Evolutionary conservation across 495 filamentous ascomycete genomes (phyloP).

Genomic region (Podospora pseudopauciseta): DNA sequence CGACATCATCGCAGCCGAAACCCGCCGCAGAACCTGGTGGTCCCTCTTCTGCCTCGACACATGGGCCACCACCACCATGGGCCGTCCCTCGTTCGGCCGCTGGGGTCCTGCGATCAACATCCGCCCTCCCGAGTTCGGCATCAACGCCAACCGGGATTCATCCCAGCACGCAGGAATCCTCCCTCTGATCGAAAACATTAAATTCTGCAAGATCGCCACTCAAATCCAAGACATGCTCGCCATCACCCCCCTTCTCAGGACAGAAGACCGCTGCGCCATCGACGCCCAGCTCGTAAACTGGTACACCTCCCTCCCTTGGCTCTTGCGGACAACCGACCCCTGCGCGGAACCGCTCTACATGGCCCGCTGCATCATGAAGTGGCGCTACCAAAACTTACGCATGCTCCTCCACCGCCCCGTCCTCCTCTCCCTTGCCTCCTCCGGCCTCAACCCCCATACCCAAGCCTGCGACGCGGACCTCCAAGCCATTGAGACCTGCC

Average conservation of each 20-base stretch:
- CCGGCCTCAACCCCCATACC: conserved; percentile 53
- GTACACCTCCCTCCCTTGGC: conserved; percentile 68
- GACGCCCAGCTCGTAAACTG: conserved; percentile 67
- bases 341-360: conserved; percentile 68
- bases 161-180: conserved; percentile 60
- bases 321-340: conserved; percentile 64
- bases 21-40: conserved; percentile 75
- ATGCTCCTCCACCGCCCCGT: conserved; percentile 77
- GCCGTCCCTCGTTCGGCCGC: conserved; percentile 72
- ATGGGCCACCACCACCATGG: conserved; percentile 72
- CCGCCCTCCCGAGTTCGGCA: conserved; percentile 56
- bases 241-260: conserved; percentile 60
- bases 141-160: conserved; percentile 47
- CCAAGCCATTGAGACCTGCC: conserved; percentile 63
- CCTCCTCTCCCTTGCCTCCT: conserved; percentile 67
- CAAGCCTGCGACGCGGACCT: conserved; percentile 64
- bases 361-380: conserved; percentile 73
- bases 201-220: conserved; percentile 75
- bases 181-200: conserved; percentile 71
- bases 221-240: conserved; percentile 74
- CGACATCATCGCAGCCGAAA: conserved; percentile 56
- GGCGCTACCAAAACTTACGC: conserved; percentile 74
- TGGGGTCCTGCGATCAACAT: conserved; percentile 72
- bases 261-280: conserved; percentile 60
- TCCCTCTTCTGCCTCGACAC: conserved; percentile 75